These are phyloP conservation scores for Boletus speciosus DNA, from an alignment of 768 basidiomycete genomes.

Conservation along the genomic window DNA sequence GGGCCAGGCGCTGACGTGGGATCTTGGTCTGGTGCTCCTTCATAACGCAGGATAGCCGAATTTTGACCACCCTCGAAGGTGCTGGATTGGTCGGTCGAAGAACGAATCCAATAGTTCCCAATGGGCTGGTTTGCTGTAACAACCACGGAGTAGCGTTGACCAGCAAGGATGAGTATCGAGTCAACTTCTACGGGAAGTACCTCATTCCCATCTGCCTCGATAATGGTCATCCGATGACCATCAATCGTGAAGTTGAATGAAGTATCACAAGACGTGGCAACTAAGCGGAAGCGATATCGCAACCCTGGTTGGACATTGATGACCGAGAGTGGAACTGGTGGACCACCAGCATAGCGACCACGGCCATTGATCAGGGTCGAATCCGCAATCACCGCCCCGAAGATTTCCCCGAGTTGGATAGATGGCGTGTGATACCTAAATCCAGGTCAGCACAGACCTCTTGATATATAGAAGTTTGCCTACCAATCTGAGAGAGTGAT, in stretches of 20 bases:
- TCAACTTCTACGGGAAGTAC: constrained; percentile 43
- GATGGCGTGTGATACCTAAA: constrained; percentile 38
- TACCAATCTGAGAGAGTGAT: constrained; percentile 52
- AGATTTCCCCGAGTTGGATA: constrained; percentile 7
- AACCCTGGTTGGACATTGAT: constrained; percentile 39
- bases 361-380: constrained; percentile 52
- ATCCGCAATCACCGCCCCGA: constrained; percentile 22
- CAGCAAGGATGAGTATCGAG: constrained; percentile 31
- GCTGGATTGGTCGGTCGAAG: constrained; percentile 32
- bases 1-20: constrained; percentile 36
- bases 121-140: constrained; percentile 44
- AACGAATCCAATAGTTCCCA: constrained; percentile 57
- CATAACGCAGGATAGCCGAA: constrained; percentile 51
- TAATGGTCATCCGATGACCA: constrained; percentile 47
- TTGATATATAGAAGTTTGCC: background rate
- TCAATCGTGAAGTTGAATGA: constrained; percentile 44
- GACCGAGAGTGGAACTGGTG: constrained; percentile 38
- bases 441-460: constrained; percentile 5
- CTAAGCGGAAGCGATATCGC: constrained; percentile 53
- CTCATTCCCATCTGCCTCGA: constrained; percentile 49
- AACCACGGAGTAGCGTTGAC: constrained; percentile 45
- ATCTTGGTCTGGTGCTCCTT: constrained; percentile 42
- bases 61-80: constrained; percentile 38
- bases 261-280: constrained; percentile 48
- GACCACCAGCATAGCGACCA: constrained; percentile 45